A percentile compares a stretch with the other conserved stretches of the same genome.
Conservation (phyloP, 768 basidiomycete species). For the Heimioporus sp. region DNA sequence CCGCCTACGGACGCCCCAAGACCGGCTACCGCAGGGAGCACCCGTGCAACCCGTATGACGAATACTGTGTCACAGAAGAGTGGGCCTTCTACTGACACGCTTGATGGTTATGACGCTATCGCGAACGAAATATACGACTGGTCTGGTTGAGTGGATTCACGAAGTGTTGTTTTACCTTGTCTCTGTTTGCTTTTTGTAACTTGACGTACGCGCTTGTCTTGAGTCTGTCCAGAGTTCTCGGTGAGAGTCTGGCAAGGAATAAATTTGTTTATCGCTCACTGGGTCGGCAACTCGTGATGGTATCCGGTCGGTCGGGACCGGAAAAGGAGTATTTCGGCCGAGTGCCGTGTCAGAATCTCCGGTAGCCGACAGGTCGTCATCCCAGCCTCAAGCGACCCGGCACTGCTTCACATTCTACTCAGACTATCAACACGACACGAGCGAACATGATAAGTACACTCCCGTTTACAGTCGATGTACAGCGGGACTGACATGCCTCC, state of each 20-base stretch:
- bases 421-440: constrained; percentile 12
- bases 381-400: constrained; percentile 6
- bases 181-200: constrained; percentile 20
- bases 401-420: constrained; percentile 5
- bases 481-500: constrained; percentile 27
- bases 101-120: not conserved
- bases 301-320: constrained; percentile 8
- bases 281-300: too few relatives aligned
- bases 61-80: constrained; percentile 72
- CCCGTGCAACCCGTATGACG: constrained; percentile 57
- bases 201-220: constrained; percentile 5
- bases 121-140: not conserved
- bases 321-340: constrained; percentile 22
- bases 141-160: constrained; percentile 1
- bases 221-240: not conserved
- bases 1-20: constrained; percentile 27
- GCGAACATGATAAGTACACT: constrained; percentile 60
- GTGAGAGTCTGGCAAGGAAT: constrained; percentile 15
- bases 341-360: constrained; percentile 5
- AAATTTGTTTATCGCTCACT: not conserved
- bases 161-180: constrained; percentile 8
- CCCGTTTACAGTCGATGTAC: constrained; percentile 17
- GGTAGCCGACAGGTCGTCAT: constrained; percentile 15
- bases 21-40: constrained; percentile 40
- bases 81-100: constrained; percentile 48